phyloP scores from a whole-genome alignment of 257 asterid genomes.

The Penstemon barbatus region DNA sequence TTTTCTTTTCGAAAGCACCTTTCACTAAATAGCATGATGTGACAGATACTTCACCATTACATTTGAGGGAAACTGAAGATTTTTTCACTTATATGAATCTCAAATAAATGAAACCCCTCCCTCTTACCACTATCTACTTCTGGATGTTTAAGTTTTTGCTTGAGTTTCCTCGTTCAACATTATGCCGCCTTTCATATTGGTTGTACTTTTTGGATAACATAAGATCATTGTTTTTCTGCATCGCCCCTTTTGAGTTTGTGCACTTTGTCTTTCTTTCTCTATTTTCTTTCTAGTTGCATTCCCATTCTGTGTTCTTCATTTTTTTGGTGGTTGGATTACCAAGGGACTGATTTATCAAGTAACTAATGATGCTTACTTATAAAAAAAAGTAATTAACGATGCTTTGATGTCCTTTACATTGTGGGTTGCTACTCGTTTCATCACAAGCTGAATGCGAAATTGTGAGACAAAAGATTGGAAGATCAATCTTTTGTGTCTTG shows the following conservation, averaged over 20 bases:
- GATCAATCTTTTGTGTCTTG: not conserved
- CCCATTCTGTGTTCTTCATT: no score
- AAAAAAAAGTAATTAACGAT: not conserved
- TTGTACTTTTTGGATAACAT: not conserved
- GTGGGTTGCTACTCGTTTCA: not conserved
- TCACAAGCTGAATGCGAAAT: not conserved
- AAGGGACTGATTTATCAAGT: no score
- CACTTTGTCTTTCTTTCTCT: no score
- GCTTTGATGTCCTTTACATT: not conserved
- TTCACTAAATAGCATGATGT: conserved; percentile 1
- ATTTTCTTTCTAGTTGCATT: no score
- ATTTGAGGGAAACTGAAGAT: not conserved
- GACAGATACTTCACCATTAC: not conserved
- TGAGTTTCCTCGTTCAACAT: not conserved
- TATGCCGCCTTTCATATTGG: not conserved
- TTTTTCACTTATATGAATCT: no score
- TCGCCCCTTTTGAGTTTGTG: no score
- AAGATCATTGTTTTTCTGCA: no score
- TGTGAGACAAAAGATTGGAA: not conserved
- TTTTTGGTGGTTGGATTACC: no score
- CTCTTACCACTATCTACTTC: no score
- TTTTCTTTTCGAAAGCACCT: not conserved
- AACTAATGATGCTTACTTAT: no score
- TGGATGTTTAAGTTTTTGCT: no score
- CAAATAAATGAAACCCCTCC: no score